These are phyloP conservation scores for Amauroascus niger DNA, from an alignment of 2,329 filamentous ascomycete species.

Conservation along the genomic window DNA sequence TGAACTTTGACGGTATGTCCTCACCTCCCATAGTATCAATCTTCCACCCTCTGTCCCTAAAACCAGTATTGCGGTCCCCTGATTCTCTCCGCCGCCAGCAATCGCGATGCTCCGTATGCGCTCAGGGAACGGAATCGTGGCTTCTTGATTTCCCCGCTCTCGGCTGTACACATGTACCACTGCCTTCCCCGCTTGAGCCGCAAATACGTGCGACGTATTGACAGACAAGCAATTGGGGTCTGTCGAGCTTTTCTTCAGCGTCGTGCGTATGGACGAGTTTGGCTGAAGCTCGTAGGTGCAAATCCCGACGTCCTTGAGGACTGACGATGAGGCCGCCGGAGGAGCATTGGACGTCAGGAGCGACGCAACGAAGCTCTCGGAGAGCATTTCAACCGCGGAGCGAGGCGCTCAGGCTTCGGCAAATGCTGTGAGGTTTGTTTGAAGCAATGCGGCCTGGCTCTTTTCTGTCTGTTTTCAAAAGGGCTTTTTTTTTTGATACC, in stretches of 20 bases:
- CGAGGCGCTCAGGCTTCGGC: background rate
- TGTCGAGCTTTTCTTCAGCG: slow-evolving; percentile 89
- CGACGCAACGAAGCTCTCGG: slow-evolving; percentile 41
- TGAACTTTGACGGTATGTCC: slow-evolving; percentile 24
- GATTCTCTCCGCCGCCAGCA: slow-evolving; percentile 51
- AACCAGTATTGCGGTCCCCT: slow-evolving; percentile 49
- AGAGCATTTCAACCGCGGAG: slow-evolving; percentile 33
- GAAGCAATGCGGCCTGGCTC: background rate
- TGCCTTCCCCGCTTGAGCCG: slow-evolving; percentile 82
- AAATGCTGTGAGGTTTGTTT: background rate
- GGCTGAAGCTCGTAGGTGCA: slow-evolving; percentile 77
- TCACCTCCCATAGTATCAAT: slow-evolving; percentile 84
- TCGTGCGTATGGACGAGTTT: slow-evolving; percentile 59
- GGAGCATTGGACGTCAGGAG: slow-evolving; percentile 29
- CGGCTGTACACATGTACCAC: slow-evolving; percentile 88
- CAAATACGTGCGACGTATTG: slow-evolving; percentile 74
- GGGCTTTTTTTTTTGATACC: too few species aligned
- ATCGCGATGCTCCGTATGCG: slow-evolving; percentile 69
- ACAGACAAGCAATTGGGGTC: slow-evolving; percentile 68
- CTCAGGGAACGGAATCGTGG: slow-evolving; percentile 78
- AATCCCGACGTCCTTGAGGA: slow-evolving; percentile 70
- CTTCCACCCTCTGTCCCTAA: slow-evolving; percentile 78
- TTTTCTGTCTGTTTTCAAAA: background rate
- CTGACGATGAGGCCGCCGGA: slow-evolving; percentile 35
- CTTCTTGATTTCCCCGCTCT: slow-evolving; percentile 75